phyloP scores from a whole-genome alignment of 257 asterid genomes.

The Solanum chilense region DNA sequence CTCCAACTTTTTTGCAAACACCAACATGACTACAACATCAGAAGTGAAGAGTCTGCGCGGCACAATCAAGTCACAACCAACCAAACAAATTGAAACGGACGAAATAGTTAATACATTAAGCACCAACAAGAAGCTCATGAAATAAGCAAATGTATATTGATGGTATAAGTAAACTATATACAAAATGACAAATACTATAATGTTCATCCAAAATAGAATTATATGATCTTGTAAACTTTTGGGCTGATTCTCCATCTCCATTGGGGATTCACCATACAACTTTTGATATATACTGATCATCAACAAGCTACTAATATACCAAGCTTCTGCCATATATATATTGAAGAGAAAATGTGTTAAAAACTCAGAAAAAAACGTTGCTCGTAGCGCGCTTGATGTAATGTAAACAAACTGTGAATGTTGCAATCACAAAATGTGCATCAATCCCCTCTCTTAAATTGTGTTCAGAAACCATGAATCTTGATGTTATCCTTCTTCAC shows the following conservation, averaged over 20 bases:
- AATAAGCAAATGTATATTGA: background rate
- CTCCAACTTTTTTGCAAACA: background rate
- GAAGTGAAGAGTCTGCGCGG: background rate
- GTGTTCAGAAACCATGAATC: conserved; percentile 9
- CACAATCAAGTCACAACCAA: background rate
- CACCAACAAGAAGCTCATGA: background rate
- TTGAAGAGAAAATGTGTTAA: background rate
- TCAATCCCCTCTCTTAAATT: background rate
- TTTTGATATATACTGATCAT: background rate
- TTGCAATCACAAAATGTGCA: background rate
- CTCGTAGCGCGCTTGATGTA: background rate
- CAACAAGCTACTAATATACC: background rate
- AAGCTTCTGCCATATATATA: background rate
- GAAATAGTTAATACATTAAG: background rate
- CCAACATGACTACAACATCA: background rate
- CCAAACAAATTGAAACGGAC: background rate
- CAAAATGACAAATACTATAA: background rate
- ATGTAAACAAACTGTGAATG: background rate
- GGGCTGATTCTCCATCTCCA: background rate
- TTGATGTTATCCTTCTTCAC: conserved; percentile 14
- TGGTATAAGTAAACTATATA: background rate
- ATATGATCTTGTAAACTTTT: background rate
- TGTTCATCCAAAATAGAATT: background rate
- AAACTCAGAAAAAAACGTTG: background rate
- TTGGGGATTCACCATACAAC: background rate